Conservation (phyloP, 2,329 filamentous ascomycete genomes). For the Fusarium odoratissimum region DNA sequence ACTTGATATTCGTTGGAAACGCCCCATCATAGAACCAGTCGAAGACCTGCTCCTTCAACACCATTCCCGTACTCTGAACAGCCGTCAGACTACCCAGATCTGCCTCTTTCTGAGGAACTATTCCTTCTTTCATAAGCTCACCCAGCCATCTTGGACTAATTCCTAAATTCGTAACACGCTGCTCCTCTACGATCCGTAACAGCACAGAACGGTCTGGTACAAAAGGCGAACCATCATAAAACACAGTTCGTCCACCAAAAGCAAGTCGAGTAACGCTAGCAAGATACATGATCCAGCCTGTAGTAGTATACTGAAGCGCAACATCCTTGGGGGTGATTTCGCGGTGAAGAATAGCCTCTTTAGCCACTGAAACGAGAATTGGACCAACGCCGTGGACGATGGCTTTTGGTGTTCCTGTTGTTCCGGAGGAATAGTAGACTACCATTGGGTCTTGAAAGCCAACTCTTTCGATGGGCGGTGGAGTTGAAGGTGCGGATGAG, state of each 20-base stretch:
- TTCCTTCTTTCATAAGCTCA: constrained; percentile 73
- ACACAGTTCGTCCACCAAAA: constrained; percentile 69
- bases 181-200: constrained; percentile 70
- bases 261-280: constrained; percentile 68
- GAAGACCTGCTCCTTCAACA: constrained; percentile 79
- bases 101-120: constrained; percentile 70
- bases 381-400: constrained; percentile 84
- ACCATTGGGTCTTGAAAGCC: constrained; percentile 81
- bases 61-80: constrained; percentile 84
- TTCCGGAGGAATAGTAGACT: constrained; percentile 83
- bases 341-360: constrained; percentile 70
- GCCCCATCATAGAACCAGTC: constrained; percentile 81
- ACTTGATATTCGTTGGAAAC: constrained; percentile 74
- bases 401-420: constrained; percentile 85
- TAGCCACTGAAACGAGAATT: constrained; percentile 62
- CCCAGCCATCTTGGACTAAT: constrained; percentile 82
- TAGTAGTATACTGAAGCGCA: constrained; percentile 70
- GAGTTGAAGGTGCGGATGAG: constrained; percentile 42
- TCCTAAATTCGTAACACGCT: constrained; percentile 78
- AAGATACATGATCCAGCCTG: constrained; percentile 92
- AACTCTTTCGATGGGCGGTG: constrained; percentile 68
- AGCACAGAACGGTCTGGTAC: constrained; percentile 73
- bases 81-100: constrained; percentile 70
- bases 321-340: constrained; percentile 55
- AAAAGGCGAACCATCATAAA: constrained; percentile 90